Evolutionary conservation across 805 yeast genomes (phyloP).

Genomic region (Tetrapisispora phaffii): DNA sequence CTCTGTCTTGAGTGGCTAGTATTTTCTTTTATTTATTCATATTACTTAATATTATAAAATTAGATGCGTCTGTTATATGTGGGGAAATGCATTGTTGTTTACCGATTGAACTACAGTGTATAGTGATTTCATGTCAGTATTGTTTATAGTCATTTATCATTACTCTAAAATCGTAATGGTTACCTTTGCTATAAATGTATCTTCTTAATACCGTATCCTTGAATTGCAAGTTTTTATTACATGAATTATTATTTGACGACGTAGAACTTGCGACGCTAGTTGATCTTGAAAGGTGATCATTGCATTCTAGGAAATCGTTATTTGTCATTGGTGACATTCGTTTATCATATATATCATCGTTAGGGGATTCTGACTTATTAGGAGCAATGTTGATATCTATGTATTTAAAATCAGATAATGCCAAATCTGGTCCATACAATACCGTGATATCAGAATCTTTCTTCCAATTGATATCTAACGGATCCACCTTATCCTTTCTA

Average conservation of each 20-base stretch:
- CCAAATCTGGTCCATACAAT: slow-evolving; percentile 73
- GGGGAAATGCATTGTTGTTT: neutral
- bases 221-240: slow-evolving; percentile 16
- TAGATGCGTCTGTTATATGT: neutral
- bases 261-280: neutral
- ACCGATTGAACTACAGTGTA: too few species aligned
- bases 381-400: neutral
- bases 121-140: neutral
- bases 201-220: slow-evolving; percentile 14
- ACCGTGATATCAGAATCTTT: slow-evolving; percentile 92
- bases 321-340: neutral
- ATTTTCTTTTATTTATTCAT: neutral
- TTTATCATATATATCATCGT: neutral
- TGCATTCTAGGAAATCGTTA: neutral
- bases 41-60: neutral
- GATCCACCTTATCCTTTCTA: slow-evolving; percentile 58
- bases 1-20: too few species aligned
- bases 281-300: neutral
- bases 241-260: neutral
- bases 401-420: neutral
- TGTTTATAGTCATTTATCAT: slow-evolving; percentile 16
- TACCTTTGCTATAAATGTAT: slow-evolving; percentile 19
- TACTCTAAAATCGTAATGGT: slow-evolving; percentile 13
- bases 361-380: neutral
- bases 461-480: slow-evolving; percentile 84